Evolutionary conservation across 2,329 filamentous ascomycete genomes (phyloP), one percentile per base, ranked within the genome.

Genomic region (Neoarthrinium moseri): DNA sequence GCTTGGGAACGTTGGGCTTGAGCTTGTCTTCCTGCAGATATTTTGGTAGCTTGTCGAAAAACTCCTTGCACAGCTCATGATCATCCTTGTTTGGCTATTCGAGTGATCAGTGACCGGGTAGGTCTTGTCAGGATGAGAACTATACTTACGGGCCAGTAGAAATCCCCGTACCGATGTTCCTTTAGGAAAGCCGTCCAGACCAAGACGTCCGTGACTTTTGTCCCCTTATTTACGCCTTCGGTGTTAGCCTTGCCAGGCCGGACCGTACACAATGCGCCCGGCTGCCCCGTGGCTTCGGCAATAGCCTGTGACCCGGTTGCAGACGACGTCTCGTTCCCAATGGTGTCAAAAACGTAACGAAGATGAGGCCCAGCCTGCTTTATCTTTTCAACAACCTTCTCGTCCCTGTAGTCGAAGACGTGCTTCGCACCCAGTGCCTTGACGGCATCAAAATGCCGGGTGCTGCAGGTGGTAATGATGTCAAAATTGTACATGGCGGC

Each of bases 111-210:
- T n/a, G n/a, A n/a, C n/a, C n/a, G n/a, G n/a, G n/a, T n/a, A n/a
- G n/a, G n/a, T n/a, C n/a, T n/a, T n/a, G n/a, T n/a, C n/a, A n/a
- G n/a, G n/a, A n/a, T n/a, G n/a, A n/a, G n/a, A n/a, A n/a, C n/a
- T n/a, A n/a, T n/a, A 40, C 37, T 21, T 40, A 40, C 37, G 5
- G 37, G 37, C 37, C 37, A 40, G 23, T 24, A 27, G n/a, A 40
- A 29, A n/a, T 40, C 17, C n/a, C 23, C 15, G 11, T 40, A 40
- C 4, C 13, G 13, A 18, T 40, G 37, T 11, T 40, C 37, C 24
- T 40, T 40, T 6, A 40, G 15, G n/a, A 40, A 40, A 3, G 37
- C 37, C 3, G 37, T 40, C 23, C 23, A 40, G 24, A 40, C 37
- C 5, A 40, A 18, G n/a, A 40, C 37, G 11, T 40, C 37, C 4